Conservation (phyloP, 2,329 filamentous ascomycete species). For the Cercospora janseana region DNA sequence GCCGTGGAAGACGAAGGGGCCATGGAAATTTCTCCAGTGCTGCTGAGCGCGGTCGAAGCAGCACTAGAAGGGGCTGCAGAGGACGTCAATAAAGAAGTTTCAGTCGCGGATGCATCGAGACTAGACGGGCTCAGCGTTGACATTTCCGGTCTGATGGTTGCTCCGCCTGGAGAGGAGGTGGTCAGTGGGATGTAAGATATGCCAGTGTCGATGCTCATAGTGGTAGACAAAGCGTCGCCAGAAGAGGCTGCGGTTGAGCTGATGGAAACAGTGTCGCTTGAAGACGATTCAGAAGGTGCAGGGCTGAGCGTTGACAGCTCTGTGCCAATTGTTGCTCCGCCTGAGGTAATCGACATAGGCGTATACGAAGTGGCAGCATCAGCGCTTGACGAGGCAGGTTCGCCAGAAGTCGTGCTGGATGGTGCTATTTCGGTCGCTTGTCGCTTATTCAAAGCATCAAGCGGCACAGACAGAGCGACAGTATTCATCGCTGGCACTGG, state of each 20-base stretch:
- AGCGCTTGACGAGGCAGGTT: neutral
- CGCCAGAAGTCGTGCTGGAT: neutral
- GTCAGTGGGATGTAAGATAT: neutral
- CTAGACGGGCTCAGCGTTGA: neutral
- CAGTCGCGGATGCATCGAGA: neutral
- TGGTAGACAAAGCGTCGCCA: too few relatives aligned
- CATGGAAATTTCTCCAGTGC: neutral
- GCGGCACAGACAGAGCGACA: conserved; percentile 1
- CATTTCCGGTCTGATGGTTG: conserved; percentile 4
- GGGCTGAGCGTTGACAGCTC: neutral
- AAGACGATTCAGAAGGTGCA: neutral
- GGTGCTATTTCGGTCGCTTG: neutral
- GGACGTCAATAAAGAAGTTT: neutral
- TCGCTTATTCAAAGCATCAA: conserved; percentile 6
- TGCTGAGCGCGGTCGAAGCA: neutral
- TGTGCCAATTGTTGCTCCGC: neutral
- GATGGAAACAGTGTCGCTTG: neutral
- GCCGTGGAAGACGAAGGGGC: too few relatives aligned
- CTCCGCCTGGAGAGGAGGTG: neutral
- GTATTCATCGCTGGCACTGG: conserved; percentile 1
- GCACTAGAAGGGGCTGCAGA: neutral
- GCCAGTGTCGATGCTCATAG: neutral
- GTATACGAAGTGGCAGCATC: neutral
- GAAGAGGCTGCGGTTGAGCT: too few relatives aligned
- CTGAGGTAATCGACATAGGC: neutral